Percentiles rank a stretch among this genome's conserved stretches.
These are phyloP conservation scores for Talaromyces sp. DNA, from an alignment of 2,329 filamentous ascomycete species.

Conservation along the genomic window DNA sequence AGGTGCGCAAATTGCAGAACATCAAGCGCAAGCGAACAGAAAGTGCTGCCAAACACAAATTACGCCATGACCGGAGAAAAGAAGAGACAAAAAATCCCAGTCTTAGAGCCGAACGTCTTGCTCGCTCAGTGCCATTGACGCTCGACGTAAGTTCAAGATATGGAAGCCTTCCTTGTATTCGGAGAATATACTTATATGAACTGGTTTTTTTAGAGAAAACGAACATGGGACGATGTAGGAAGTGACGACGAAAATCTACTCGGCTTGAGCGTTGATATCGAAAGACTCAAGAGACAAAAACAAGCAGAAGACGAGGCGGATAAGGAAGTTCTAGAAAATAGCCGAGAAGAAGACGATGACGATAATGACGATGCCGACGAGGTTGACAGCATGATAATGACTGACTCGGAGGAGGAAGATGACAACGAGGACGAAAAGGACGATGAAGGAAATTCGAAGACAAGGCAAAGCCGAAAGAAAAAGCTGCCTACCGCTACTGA, in stretches of 20 bases:
- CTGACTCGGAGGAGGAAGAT: slow-evolving; percentile 43
- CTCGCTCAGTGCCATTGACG: slow-evolving; percentile 73
- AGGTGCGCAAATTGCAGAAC: slow-evolving; percentile 72
- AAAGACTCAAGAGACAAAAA: slow-evolving; percentile 47
- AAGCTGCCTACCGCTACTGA: slow-evolving; percentile 39
- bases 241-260: slow-evolving; percentile 46
- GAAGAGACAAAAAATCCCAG: slow-evolving; percentile 81
- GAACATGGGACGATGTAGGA: slow-evolving; percentile 80
- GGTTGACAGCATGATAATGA: slow-evolving; percentile 71
- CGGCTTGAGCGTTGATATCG: slow-evolving; percentile 47
- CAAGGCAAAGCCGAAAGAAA: slow-evolving; percentile 28
- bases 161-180: background rate
- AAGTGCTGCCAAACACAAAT: slow-evolving; percentile 70
- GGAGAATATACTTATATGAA: background rate
- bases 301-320: slow-evolving; percentile 38
- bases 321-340: slow-evolving; percentile 16
- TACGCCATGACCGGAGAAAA: slow-evolving; percentile 73
- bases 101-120: slow-evolving; percentile 68
- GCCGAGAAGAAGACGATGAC: slow-evolving; percentile 41
- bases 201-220: slow-evolving; percentile 57
- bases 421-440: slow-evolving; percentile 37
- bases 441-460: slow-evolving; percentile 33
- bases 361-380: slow-evolving; percentile 56
- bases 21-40: slow-evolving; percentile 74
- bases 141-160: slow-evolving; percentile 53